These are phyloP conservation scores for Orbilia javanica DNA, from an alignment of 2,329 filamentous ascomycete species.

Conservation along the genomic window DNA sequence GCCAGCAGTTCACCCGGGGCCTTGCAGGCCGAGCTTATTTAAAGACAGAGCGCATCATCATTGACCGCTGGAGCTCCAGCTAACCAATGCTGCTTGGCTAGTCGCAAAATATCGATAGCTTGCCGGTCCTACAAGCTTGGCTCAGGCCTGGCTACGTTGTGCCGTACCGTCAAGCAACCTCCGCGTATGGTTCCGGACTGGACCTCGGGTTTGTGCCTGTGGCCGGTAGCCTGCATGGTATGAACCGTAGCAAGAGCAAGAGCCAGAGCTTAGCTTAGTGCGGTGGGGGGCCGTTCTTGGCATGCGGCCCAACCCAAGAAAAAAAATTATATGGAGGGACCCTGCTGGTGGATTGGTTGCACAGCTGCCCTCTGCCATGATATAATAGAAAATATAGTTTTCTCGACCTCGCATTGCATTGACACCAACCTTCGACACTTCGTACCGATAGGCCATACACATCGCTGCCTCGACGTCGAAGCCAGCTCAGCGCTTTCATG, in stretches of 20 bases:
- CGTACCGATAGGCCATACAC: background rate
- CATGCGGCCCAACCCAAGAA: constrained; percentile 4
- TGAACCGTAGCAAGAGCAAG: too few relatives aligned
- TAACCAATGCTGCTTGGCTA: background rate
- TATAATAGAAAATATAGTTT: background rate
- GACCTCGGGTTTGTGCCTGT: constrained; percentile 15
- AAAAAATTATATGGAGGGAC: constrained; percentile 11
- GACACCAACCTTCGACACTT: background rate
- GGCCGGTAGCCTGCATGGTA: too few relatives aligned
- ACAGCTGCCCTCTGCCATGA: too few relatives aligned
- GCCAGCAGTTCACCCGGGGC: constrained; percentile 14
- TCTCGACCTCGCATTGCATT: background rate
- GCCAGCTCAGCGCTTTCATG: constrained; percentile 40
- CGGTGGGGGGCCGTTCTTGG: constrained; percentile 11
- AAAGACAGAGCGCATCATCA: constrained; percentile 29
- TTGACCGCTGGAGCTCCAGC: constrained; percentile 13
- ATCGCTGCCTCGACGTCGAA: background rate
- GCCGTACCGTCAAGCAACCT: too few relatives aligned
- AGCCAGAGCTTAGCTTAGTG: background rate
- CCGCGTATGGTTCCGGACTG: too few relatives aligned
- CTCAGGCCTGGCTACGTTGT: too few relatives aligned
- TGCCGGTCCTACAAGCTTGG: background rate
- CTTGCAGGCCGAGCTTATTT: constrained; percentile 51
- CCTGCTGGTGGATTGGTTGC: too few relatives aligned
- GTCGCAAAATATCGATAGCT: background rate